These are phyloP conservation scores for Ustilago shanxiensis DNA, from an alignment of 1,284 basidiomycete species.

Conservation along the genomic window DNA sequence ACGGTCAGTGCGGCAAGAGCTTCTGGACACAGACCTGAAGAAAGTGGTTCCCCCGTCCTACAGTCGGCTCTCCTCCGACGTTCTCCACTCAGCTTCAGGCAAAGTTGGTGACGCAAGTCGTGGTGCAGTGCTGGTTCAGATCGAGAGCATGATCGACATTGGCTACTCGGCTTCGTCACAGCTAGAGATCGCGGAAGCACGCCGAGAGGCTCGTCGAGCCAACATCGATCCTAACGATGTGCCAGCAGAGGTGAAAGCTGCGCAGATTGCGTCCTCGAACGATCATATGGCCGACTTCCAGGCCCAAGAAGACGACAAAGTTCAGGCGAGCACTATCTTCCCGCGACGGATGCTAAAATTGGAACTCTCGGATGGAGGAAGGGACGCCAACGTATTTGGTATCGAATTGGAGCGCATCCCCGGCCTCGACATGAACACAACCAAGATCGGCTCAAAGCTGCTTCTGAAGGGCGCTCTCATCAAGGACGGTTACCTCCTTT, in stretches of 20 bases:
- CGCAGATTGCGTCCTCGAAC: constrained; percentile 73
- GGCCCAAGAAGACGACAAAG: constrained; percentile 47
- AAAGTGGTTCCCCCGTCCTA: constrained; percentile 15
- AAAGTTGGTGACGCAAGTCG: constrained; percentile 24
- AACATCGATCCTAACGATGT: constrained; percentile 38
- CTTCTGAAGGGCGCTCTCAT: constrained; percentile 33
- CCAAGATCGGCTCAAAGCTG: constrained; percentile 38
- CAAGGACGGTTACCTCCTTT: constrained; percentile 30
- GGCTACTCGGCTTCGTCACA: constrained; percentile 41
- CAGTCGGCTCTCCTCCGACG: constrained; percentile 4
- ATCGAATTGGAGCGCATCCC: constrained; percentile 37
- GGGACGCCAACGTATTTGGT: constrained; percentile 82
- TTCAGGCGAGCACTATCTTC: constrained; percentile 82
- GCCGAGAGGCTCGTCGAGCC: constrained; percentile 31
- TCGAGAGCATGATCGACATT: constrained; percentile 49
- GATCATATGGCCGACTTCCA: constrained; percentile 54
- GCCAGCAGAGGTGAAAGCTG: constrained; percentile 15
- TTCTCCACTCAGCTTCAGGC: neutral
- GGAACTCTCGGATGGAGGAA: constrained; percentile 88
- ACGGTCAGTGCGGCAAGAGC: constrained; percentile 28
- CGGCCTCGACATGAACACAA: constrained; percentile 46
- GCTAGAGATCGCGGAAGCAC: constrained; percentile 49
- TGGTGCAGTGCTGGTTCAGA: constrained; percentile 32
- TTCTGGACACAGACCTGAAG: constrained; percentile 40
- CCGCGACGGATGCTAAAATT: constrained; percentile 93